Evolutionary conservation across 371 early-diverging fungal species (phyloP), one percentile per base, ranked within the genome.

Genomic region (Lichtheimia ornata): DNA sequence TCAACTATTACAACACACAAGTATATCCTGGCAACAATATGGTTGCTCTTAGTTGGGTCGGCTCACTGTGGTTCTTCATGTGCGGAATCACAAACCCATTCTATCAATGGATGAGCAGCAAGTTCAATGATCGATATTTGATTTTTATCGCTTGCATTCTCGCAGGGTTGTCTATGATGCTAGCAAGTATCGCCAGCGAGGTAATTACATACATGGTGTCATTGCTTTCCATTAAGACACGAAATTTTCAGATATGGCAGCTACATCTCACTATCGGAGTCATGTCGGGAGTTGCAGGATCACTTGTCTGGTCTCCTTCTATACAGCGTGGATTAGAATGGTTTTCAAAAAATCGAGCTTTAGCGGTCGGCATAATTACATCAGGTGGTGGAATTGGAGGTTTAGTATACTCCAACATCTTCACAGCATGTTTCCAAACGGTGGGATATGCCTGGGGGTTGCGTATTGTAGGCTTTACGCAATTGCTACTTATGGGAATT

Each of bases 361-460:
- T 64, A 28, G 65, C 65, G 13, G 56, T 64, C 25, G 65, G 65
- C 12, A 56, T 64, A 7, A 59, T 56, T 20, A 50, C 55, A 20
- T 73, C 89, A 56, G 93, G 92, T 4, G 81, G 83, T 1, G 87
- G 88, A 44, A 56, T 88, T n/a, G 92, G 92, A 40, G 91, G 90
- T 17, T 67, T 91, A 20, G 59, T 76, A 47, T 49, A 88, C 12
- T 76, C 85, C n/a, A 84, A 85, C 45, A 71, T 82, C 5, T 73
- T 76, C 1, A 81, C 81, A 11, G 79, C 82, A 2, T 68, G 84
- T 50, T 71, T 90, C 24, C 47, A 66, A 7, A 54, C 64, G 1
- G 45, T 89, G 11, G 88, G 83, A 3, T 79, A 83, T 58, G 74
- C 68, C 27, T 90, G 91, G 91, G 81, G 88, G 0, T 67, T 89